Evolutionary conservation across 169 alveolate genomes (phyloP), one percentile per base, ranked within the genome.

Genomic region (Plasmodium relictum): DNA sequence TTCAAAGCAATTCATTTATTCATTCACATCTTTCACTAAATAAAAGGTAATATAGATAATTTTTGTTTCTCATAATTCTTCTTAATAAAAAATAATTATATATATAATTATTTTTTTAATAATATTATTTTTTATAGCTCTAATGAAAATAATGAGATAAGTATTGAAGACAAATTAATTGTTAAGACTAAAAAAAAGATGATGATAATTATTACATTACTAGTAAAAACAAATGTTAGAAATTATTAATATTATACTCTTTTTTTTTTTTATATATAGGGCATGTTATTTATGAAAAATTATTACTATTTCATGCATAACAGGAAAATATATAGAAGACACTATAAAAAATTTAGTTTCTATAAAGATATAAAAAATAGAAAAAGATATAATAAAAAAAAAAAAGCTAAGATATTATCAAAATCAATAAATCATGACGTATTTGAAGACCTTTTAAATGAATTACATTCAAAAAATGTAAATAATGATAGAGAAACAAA

Each of bases 291-390:
- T 37, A 16, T 74, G 71, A 39, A 16, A 24, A 58, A 58, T 20
- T 58, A 42, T n/a, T 74, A 58, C 62, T 74, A 74, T 52, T 9
- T 74, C 26, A 31, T 74, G 88, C 24, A 63, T 63, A 59, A 48
- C 18, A 66, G 22, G 9, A 58, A 74, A 48, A 74, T 74, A 10
- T 58, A 39, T 44, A 6, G 50, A 10, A 74, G 58, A 31, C 88
- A 74, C n/a, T 18, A 39, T 59, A 58, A 74, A 24, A 63, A 52
- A 31, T 62, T 12, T 26, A 16, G 37, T 4, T 41, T 3, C 63
- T 78, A 78, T 69, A 78, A 78, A 52, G 50, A 41, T 8, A 6
- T 48, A 65, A 63, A 31, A 62, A 65, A 65, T 44, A 78, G 7
- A 7, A 24, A 1, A 16, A 18, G 8, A 37, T 5, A n/a, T 0